Base-by-base conservation (phyloP, 2,329 filamentous ascomycete genomes). In the Huntiella moniliformis region DNA sequence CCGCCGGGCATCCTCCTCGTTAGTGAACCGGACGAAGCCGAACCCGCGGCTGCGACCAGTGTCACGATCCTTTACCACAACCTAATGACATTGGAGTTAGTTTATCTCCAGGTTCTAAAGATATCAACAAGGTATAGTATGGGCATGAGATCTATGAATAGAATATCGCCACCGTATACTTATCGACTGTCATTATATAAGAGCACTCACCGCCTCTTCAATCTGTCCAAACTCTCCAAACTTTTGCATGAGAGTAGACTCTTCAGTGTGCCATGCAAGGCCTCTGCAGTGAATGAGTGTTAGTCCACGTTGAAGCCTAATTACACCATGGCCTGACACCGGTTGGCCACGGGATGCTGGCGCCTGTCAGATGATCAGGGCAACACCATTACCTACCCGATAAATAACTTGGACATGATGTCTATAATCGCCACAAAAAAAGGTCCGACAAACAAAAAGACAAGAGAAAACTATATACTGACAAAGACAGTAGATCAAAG, bases 191-290 rank as follows among this genome's bases (percentile, higher is more conserved):
- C 22, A 28, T 32, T 6, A 34, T n/a, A 16, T 17, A 12, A 10
- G 18, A 37, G 13, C 15, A 32, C 35, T 45, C 74, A 96, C 91
- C 56, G 91, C 91, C 76, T 98, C 88, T 62, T 95, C 86, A 54
- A 98, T 82, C 37, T 70, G 68, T 51, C 88, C 88, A 59, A 84
- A 95, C 63, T 91, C 80, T 62, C 88, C 80, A 62, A 98, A 98
- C 65, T 94, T 94, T 60, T 80, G 68, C 58, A 83, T 81, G 54
- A 98, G 70, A 54, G 83, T 86, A 38, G 67, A 66, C 65, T 96
- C 88, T 63, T 92, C 86, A 53, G 91, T 98, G 68, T 95, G 87
- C 91, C 91, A 98, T 58, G 91, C 85, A 55, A 98, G 85, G 73
- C 91, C 91, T 60, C 88, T 94, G 22, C 6, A 48, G 34, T 12